Base-by-base conservation (phyloP, 805 yeast genomes). In the Hyphopichia homilentoma region DNA sequence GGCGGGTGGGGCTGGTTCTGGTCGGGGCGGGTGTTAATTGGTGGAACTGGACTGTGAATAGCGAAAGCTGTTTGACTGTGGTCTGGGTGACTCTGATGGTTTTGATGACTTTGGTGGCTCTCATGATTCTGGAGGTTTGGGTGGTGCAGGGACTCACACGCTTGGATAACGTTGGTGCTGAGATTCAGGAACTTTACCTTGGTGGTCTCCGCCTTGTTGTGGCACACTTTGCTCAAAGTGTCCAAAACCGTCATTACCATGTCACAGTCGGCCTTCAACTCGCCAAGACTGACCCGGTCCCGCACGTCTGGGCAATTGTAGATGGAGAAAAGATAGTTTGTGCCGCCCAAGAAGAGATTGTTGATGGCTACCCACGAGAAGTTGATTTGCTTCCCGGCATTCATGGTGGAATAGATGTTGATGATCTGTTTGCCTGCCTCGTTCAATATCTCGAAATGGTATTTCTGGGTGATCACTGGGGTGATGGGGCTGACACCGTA, bases 301-400 rank as follows among this genome's bases (percentile, higher is more conserved):
- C 35, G 27, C 9, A 33, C 19, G 5, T 14, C 15, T 9, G 29
- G 23, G 18, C 36, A 27, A 20, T 39, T 21, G 18, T 23, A 32
- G 9, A 45, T 38, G 36, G 38, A 40, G 12, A 30, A 30, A 11
- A 45, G 21, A 25, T 42, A 40, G 12, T 30, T 30, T 4, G 35
- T 27, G 3, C 34, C 36, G 1, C 39, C 45, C 22, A 36, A 16
- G 19, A 13, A 40, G 3, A 45, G 28, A 22, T 38, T 40, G 31
- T 44, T 44, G 18, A 38, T 35, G 15, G 48, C 46, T 13, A 41
- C 41, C 50, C 48, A 44, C 5, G 41, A 35, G 21, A 32, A 45
- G 25, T 42, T 41, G 26, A 44, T 32, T 14, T 40, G 30, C 19
- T 31, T 32, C 5, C 32, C 25, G n/a, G 25, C 29, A 12, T 35